These are phyloP conservation scores for Cordyceps cateniannulata DNA, from an alignment of 2,329 filamentous ascomycete genomes.

Conservation along the genomic window DNA sequence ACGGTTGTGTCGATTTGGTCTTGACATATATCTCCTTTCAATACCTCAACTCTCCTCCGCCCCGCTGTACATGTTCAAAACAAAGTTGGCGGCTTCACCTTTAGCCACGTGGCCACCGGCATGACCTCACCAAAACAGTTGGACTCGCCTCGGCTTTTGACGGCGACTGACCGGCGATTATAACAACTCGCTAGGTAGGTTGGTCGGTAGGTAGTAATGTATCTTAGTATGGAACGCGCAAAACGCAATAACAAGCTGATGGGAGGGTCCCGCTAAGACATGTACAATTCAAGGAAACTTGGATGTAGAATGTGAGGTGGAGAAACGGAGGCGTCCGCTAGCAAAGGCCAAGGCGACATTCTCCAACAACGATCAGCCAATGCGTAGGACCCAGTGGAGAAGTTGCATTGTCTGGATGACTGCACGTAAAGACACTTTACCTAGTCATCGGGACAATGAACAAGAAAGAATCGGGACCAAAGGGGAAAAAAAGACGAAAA, in stretches of 20 bases:
- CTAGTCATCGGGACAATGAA: not conserved
- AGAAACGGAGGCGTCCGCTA: slow-evolving; percentile 2
- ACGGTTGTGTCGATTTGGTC: too few relatives aligned
- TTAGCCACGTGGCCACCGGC: too few relatives aligned
- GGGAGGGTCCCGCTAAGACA: not conserved
- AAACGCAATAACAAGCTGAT: not conserved
- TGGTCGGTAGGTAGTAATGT: too few relatives aligned
- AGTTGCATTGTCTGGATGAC: not conserved
- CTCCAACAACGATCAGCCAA: not conserved
- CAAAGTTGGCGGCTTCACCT: too few relatives aligned
- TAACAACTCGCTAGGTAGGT: too few relatives aligned
- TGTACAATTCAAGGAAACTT: slow-evolving; percentile 4
- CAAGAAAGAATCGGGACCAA: not conserved
- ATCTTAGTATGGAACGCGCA: too few relatives aligned
- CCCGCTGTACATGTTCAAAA: too few relatives aligned
- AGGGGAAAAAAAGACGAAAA: not conserved
- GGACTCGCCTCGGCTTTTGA: too few relatives aligned
- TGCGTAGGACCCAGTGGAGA: not conserved
- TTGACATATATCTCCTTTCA: too few relatives aligned
- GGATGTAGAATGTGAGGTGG: not conserved
- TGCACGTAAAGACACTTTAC: not conserved
- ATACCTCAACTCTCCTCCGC: too few relatives aligned
- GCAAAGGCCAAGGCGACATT: not conserved
- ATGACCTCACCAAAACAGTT: too few relatives aligned
- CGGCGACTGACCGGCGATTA: too few relatives aligned